Evolutionary conservation across 306 rosid species (phyloP).

Genomic region (Gynostemma pentaphyllum): DNA sequence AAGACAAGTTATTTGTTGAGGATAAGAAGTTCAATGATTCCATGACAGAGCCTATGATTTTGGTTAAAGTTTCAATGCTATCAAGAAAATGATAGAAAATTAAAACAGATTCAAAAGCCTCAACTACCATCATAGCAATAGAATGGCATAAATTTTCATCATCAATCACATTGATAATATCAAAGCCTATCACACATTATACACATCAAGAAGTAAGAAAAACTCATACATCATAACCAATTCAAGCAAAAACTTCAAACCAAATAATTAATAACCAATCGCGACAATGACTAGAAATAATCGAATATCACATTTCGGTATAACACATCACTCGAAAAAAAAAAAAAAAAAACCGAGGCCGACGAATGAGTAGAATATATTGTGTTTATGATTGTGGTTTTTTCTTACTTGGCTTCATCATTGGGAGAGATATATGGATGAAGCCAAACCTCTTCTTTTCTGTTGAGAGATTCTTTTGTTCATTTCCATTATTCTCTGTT

Average conservation of each 20-base stretch:
- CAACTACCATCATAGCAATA: not conserved
- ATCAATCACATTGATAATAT: not conserved
- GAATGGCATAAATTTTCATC: not conserved
- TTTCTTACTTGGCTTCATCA: constrained; percentile 54
- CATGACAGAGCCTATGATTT: not conserved
- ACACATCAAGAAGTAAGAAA: not conserved
- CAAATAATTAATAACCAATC: not conserved
- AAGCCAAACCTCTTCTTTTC: constrained; percentile 83
- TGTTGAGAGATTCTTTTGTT: constrained; percentile 35
- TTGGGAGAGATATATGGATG: constrained; percentile 75
- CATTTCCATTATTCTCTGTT: constrained; percentile 38
- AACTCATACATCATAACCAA: not conserved
- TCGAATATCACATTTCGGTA: constrained; percentile 3
- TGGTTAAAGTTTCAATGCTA: too few species aligned
- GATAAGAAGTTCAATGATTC: not conserved
- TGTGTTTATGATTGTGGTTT: constrained; percentile 25
- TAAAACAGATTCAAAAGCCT: not conserved
- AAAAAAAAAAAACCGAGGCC: not conserved
- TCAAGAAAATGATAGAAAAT: too few species aligned
- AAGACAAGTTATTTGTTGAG: too few species aligned
- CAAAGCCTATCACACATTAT: not conserved
- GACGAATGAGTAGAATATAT: not conserved
- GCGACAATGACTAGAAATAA: not conserved
- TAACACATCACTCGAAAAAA: constrained; percentile 9
- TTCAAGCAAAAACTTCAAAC: not conserved